Base-by-base conservation (phyloP, 495 filamentous ascomycete species). In the Aspergillus nanangensis region DNA sequence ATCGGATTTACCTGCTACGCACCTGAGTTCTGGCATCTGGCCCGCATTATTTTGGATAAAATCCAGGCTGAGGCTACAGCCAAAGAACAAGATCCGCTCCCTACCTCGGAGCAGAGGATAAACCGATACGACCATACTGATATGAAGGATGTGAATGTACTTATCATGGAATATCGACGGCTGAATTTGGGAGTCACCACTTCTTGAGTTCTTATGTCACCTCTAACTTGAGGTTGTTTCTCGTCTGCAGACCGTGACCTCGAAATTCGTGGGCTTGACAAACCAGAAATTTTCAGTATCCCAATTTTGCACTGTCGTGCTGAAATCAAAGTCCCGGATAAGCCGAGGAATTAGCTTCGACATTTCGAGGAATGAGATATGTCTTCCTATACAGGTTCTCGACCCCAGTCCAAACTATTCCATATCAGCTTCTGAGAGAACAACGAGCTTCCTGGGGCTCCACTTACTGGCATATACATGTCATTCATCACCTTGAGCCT, bases 301-400 rank as follows among this genome's bases (percentile, higher is more conserved):
- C 74, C 69, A 75, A 1, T 65, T 56, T 31, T 38, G 50, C 0
- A 42, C 55, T 17, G 57, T 53, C 13, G 56, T 45, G 8, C 44
- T 42, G 27, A 76, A 61, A 5, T 75, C 67, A 49, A 71, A 78
- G 1, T 62, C 53, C 8, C 67, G 56, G 18, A 77, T 49, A 10
- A 78, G 45, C 4, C 67, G 60, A 0, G 76, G 74, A 14, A 76
- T 67, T 32, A 78, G 31, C 43, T 76, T 76, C 0, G 61, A 67
- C 49, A 78, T 71, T 45, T 73, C 65, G 21, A 77, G 52, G 9
- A 72, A 65, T 0, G 68, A 66, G 23, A 78, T 71, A 40, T 75
- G 66, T 34, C 69, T 75, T 4, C 75, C 74, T 5, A 76, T 45
- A 47, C 75, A 78, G 8, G 60, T 69, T 38, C 69, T 51, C 2